Percentiles rank a stretch among this genome's conserved stretches.
Conservation (phyloP, 2,329 filamentous ascomycete genomes). For the Xylariaceae sp. region DNA sequence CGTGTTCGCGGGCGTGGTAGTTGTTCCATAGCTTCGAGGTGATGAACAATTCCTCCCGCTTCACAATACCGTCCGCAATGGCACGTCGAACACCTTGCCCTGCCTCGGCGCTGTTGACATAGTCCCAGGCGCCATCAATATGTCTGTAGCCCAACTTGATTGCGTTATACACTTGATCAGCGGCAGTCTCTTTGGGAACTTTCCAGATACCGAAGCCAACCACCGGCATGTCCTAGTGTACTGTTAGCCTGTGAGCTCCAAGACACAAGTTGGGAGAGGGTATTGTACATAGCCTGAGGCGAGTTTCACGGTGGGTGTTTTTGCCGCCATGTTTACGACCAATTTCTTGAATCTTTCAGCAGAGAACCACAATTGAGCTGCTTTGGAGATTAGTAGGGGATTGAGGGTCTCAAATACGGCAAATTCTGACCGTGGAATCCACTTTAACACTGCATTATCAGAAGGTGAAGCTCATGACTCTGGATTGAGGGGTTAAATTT, state of each 20-base stretch:
- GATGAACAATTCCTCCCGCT: constrained; percentile 66
- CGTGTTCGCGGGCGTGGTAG: constrained; percentile 62
- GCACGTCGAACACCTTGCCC: constrained; percentile 64
- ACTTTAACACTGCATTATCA: constrained; percentile 6
- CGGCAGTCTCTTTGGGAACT: constrained; percentile 39
- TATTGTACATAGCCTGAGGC: constrained; percentile 41
- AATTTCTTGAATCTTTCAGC: neutral
- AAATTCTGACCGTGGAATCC: neutral
- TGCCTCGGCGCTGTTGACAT: constrained; percentile 67
- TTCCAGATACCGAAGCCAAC: constrained; percentile 48
- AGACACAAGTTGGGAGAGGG: neutral
- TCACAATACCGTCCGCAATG: constrained; percentile 61
- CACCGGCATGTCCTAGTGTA: constrained; percentile 42
- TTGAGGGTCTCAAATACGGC: constrained; percentile 1
- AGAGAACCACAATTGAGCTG: neutral
- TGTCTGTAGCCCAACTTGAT: constrained; percentile 58
- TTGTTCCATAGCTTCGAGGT: constrained; percentile 71
- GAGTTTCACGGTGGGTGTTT: constrained; percentile 37
- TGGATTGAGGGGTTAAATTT: constrained; percentile 14
- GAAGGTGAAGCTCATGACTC: constrained; percentile 10
- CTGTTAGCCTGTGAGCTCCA: constrained; percentile 8
- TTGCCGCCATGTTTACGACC: constrained; percentile 26
- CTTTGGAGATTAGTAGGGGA: neutral
- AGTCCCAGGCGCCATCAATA: constrained; percentile 58
- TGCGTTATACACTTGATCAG: constrained; percentile 61